phyloP scores from a whole-genome alignment of 2,329 filamentous ascomycete genomes.

The Stagonosporopsis vannaccii region DNA sequence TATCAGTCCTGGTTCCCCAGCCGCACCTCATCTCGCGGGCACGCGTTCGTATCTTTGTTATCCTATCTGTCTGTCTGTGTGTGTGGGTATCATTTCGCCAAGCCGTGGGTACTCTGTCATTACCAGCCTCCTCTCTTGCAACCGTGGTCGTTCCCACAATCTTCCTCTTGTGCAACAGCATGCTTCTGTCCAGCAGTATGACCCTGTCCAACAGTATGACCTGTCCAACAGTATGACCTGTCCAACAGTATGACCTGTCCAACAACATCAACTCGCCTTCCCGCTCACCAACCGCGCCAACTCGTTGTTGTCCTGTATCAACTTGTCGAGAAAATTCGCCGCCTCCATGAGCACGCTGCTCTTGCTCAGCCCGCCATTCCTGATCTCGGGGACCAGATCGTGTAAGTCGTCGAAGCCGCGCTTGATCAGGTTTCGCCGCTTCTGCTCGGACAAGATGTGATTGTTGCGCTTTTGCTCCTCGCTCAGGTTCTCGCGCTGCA shows the following conservation, averaged over 20 bases:
- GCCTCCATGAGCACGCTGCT: conserved; percentile 78
- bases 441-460: conserved; percentile 87
- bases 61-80: not conserved
- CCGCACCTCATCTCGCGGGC: not conserved
- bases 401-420: conserved; percentile 83
- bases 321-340: conserved; percentile 77
- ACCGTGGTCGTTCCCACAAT: not conserved
- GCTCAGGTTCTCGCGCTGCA: conserved; percentile 65
- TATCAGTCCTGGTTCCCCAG: not conserved
- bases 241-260: no score
- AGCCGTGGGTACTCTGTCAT: not conserved
- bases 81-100: conserved; percentile 18
- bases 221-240: not conserved
- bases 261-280: not conserved
- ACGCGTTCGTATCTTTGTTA: not conserved
- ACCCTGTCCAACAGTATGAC: not conserved
- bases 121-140: not conserved
- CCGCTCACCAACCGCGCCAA: conserved; percentile 15
- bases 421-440: conserved; percentile 81
- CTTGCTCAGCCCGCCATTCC: conserved; percentile 80
- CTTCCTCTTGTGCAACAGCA: not conserved
- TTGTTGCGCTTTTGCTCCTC: conserved; percentile 86
- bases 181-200: no score
- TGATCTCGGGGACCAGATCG: conserved; percentile 76
- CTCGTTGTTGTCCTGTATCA: conserved; percentile 69